Conservation (phyloP, 305 asterid species). For the Fraxinus baroniana region DNA sequence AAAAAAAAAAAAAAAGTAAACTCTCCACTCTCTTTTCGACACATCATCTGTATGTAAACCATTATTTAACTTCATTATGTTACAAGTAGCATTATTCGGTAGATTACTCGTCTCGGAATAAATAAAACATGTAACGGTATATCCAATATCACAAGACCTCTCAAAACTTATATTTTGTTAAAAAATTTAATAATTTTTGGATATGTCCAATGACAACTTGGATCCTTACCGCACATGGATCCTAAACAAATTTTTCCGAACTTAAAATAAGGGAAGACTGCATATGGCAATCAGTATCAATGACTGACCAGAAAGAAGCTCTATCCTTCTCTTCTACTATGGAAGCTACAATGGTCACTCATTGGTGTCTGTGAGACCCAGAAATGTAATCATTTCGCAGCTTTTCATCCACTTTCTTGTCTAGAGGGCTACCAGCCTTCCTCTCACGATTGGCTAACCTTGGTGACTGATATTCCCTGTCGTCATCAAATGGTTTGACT, state of each 20-base stretch:
- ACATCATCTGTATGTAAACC: no score
- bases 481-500: constrained; percentile 53
- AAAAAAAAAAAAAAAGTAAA: no score
- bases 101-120: not conserved
- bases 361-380: constrained; percentile 20
- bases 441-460: constrained; percentile 51
- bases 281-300: not conserved
- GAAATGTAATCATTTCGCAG: constrained; percentile 34
- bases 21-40: no score
- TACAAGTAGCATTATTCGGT: no score
- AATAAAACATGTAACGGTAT: not conserved
- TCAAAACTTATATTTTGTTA: not conserved
- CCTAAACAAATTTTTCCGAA: not conserved
- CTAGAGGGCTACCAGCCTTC: constrained; percentile 63
- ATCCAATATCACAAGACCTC: not conserved
- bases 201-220: not conserved
- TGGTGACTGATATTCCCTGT: constrained; percentile 56
- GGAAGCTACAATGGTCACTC: not conserved
- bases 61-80: no score
- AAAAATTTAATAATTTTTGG: not conserved
- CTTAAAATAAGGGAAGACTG: not conserved
- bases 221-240: not conserved
- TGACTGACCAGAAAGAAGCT: not conserved
- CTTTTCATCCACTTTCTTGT: constrained; percentile 43
- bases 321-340: not conserved